Evolutionary conservation across 495 filamentous ascomycete genomes (phyloP).

Genomic region (Podospora australis): DNA sequence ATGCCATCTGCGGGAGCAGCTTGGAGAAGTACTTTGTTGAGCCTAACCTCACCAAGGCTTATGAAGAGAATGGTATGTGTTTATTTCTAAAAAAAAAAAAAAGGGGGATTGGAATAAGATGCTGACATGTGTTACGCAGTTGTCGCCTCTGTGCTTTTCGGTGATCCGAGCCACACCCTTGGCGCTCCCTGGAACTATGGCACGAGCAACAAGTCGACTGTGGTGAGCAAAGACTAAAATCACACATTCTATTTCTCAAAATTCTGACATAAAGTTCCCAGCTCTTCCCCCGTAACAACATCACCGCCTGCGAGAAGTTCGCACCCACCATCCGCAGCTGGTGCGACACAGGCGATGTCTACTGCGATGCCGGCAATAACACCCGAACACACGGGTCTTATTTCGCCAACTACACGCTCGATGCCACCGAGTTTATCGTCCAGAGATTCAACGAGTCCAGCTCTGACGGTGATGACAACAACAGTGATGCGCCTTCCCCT

Average conservation of each 20-base stretch:
- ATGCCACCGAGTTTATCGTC: slow-evolving; percentile 17
- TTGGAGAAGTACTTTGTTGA: background rate
- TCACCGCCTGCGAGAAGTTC: slow-evolving; percentile 13
- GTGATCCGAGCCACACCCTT: slow-evolving; percentile 17
- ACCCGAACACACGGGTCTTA: slow-evolving; percentile 16
- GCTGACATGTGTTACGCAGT: slow-evolving; percentile 7
- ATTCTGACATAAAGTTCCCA: background rate
- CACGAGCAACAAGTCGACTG: slow-evolving; percentile 13
- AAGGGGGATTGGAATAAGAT: background rate
- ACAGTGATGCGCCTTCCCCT: too few relatives aligned
- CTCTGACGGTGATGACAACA: too few relatives aligned
- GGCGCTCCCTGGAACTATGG: slow-evolving; percentile 16
- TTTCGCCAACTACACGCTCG: slow-evolving; percentile 17
- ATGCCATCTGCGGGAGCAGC: slow-evolving; percentile 2
- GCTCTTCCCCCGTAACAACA: slow-evolving; percentile 16
- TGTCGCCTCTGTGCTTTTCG: slow-evolving; percentile 17
- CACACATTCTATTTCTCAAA: background rate
- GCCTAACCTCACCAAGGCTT: background rate
- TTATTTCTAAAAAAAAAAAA: too few relatives aligned
- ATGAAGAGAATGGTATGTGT: background rate
- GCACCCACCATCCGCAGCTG: slow-evolving; percentile 13
- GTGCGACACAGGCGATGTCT: slow-evolving; percentile 24
- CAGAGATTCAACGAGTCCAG: slow-evolving; percentile 13
- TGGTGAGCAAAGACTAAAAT: slow-evolving; percentile 12
- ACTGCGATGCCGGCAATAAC: slow-evolving; percentile 20